phyloP scores from a whole-genome alignment of 306 rosid genomes.

The Lablab purpureus region DNA sequence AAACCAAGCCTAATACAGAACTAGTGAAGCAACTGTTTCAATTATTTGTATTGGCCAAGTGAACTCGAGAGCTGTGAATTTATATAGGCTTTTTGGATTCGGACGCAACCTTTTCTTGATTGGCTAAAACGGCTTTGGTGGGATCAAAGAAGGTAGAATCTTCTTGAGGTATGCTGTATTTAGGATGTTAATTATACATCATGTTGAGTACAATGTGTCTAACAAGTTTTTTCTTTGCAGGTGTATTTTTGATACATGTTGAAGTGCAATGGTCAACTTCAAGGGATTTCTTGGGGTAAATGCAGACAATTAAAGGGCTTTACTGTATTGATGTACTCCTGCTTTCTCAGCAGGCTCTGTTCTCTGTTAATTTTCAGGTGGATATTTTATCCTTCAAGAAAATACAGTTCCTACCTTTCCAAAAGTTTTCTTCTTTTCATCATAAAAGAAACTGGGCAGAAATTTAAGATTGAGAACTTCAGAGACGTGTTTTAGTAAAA shows the following conservation, averaged over 20 bases:
- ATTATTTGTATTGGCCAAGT: not conserved
- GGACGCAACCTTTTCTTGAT: not conserved
- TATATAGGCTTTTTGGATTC: slow-evolving; percentile 14
- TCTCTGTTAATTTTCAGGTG: slow-evolving; percentile 22
- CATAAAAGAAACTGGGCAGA: not conserved
- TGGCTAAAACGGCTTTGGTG: not conserved
- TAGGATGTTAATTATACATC: slow-evolving; percentile 19
- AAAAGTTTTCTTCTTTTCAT: slow-evolving; percentile 2
- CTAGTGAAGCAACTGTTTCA: not conserved
- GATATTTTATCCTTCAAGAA: slow-evolving; percentile 2
- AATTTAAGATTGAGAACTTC: not conserved
- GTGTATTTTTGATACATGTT: slow-evolving; percentile 25
- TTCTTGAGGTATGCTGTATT: slow-evolving; percentile 4
- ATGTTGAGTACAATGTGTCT: slow-evolving; percentile 13
- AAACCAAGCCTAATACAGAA: slow-evolving; percentile 14
- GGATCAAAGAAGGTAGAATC: slow-evolving; percentile 7
- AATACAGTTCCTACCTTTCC: not conserved
- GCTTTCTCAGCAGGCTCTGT: slow-evolving; percentile 1
- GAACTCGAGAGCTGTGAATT: not conserved
- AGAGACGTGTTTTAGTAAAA: not conserved
- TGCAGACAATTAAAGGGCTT: slow-evolving; percentile 9
- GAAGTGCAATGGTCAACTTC: slow-evolving; percentile 15
- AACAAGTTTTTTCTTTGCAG: slow-evolving; percentile 7
- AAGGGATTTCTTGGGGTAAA: slow-evolving; percentile 3
- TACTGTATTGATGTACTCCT: not conserved